These are phyloP conservation scores for Entamoeba invadens DNA, from an alignment of 208 protist genomes.

Conservation along the genomic window DNA sequence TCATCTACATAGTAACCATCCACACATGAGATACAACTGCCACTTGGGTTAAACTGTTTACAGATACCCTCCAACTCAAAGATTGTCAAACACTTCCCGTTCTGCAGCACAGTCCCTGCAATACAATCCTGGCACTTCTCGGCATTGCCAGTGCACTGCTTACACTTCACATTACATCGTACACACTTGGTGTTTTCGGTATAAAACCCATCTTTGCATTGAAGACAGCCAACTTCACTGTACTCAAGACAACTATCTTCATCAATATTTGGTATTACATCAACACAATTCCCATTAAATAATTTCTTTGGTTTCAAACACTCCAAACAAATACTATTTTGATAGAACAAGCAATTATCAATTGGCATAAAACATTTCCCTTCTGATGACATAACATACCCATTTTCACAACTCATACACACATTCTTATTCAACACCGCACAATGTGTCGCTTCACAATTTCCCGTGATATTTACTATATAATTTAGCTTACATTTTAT, in stretches of 20 bases:
- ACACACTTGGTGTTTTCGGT: not conserved
- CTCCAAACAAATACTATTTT: not conserved
- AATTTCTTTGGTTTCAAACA: no score
- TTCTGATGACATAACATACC: not conserved
- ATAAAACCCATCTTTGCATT: not conserved
- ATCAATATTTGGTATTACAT: not conserved
- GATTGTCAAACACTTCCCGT: not conserved
- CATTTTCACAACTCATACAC: not conserved
- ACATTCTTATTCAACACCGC: no score
- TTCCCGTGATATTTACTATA: no score
- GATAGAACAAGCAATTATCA: not conserved
- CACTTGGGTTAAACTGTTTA: not conserved
- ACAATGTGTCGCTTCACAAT: no score
- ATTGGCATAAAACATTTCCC: not conserved
- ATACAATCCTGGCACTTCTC: not conserved
- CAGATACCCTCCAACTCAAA: not conserved
- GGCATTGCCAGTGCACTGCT: not conserved
- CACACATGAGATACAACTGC: not conserved
- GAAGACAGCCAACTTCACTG: not conserved
- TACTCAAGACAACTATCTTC: not conserved
- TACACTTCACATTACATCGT: not conserved
- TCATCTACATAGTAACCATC: not conserved
- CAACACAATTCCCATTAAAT: not conserved
- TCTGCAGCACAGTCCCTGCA: not conserved
- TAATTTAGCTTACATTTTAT: no score